Evolutionary conservation across 129 eudicot species (phyloP), one percentile per base, ranked within the genome.

Genomic region (Deinandra increscens): DNA sequence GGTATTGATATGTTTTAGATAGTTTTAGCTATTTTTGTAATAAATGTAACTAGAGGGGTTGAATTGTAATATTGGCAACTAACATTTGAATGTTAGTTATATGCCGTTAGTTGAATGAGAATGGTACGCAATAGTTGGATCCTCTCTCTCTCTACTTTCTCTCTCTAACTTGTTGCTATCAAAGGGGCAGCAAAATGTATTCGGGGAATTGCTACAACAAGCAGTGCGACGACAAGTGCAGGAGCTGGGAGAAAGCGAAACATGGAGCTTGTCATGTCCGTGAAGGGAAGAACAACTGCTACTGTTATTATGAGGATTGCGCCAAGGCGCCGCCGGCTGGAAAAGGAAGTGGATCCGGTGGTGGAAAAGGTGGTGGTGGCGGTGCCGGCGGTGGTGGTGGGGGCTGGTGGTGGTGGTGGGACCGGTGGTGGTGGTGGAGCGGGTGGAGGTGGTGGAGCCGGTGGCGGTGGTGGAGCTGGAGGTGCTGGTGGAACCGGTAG

Each of bases 201-300:
- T 72, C 76, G 1, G 76, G 76, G 11, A 58, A 59, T 7, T 72
- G 76, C 18, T 9, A 43, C 7, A 43, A 17, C 60, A 72, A 34
- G 17, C 41, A 59, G 43, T 72, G 76, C 26, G 76, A 72, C 44
- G 6, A 43, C 0, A 45, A 63, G 64, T 63, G 78, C 53, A 61
- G 49, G 39, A 15, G 2, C 0, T 74, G 64, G 71, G 71, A 74
- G 54, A 22, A 26, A 8, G 70, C 78, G 4, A 0, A 7, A 6
- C 71, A 64, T 65, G 71, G 78, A 63, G 64, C 70, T 14, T 26
- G 78, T 34, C 64, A 74, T 38, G 0, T 0, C 10, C 58, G 44
- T 3, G 76, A 42, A 12, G 48, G 18, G 31, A 69, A 50, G 33
- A 17, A 18, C 2, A 51, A 9, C 6, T 69, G 74, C 49, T 69